Evolutionary conservation across 202 grass and related monocot species (phyloP), one percentile per base, ranked within the genome.

Genomic region (Sporobolus alterniflorus): DNA sequence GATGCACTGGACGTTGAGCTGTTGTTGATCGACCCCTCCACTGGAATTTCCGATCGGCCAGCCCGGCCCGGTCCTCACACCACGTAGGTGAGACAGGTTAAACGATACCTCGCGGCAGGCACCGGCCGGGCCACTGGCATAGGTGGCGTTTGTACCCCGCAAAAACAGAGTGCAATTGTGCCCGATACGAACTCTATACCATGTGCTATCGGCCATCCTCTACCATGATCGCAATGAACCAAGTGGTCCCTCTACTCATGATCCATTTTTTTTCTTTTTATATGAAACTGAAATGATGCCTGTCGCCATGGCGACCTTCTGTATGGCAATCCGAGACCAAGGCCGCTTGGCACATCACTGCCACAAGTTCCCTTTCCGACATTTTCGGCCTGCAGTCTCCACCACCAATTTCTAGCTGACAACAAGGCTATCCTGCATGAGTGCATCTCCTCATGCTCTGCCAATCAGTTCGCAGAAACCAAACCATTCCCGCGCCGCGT

Each of bases 21-120:
- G 79, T 40, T 79, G 47, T 30, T 62, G 57, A 62, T 31, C 26
- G 66, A 74, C 64, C 80, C 48, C 29, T 47, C 55, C 20, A 74
- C 28, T 40, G 55, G 69, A 32, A 57, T 59, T 70, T 16, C n/a
- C 49, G 50, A 70, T 56, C 65, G 32, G 30, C 46, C 62, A 54
- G 62, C 28, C 28, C 42, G 61, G 59, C n/a, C 30, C 60, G 62
- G 76, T 3, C 21, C 7, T 20, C 33, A 43, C 57, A 31, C 57
- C 21, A 39, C 43, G 43, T 17, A 55, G 60, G 63, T 26, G 63
- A 22, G 29, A 31, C 24, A 51, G 43, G 42, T 6, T 39, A 40
- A 30, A 56, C 15, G 46, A 12, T 11, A 8, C 0, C 29, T 51
- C 18, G 24, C 73, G 20, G 17, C 10, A 1, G n/a, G n/a, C n/a